Conservation (phyloP, 192 early-diverging fungal species). For the Lobosporangium transversale region DNA sequence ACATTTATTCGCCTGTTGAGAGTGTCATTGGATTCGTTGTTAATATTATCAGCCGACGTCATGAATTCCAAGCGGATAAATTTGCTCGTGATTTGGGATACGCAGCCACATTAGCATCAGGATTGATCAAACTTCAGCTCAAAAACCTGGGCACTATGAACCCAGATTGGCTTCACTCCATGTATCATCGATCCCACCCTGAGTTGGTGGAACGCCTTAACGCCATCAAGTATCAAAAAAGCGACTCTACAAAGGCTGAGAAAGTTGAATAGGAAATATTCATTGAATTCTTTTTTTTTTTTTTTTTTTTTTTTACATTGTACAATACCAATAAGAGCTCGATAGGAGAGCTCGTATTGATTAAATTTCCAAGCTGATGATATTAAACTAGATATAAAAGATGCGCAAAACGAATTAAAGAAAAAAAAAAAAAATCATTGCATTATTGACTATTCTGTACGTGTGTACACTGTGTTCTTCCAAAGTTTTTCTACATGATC, state of each 20-base stretch:
- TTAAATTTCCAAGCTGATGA: no score
- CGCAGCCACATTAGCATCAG: conserved; percentile 73
- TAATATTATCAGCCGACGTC: conserved; percentile 82
- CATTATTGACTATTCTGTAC: no score
- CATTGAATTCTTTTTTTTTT: neutral
- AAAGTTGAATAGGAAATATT: conserved; percentile 23
- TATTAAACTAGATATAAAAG: no score
- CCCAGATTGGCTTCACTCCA: conserved; percentile 86
- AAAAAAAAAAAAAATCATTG: no score
- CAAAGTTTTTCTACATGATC: no score
- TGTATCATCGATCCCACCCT: conserved; percentile 94
- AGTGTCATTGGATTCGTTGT: conserved; percentile 76
- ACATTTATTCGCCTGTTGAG: conserved; percentile 84
- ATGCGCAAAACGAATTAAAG: no score
- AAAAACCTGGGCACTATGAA: conserved; percentile 91
- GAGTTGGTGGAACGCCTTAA: conserved; percentile 88
- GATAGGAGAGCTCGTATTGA: no score
- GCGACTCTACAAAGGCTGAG: conserved; percentile 14
- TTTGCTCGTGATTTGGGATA: conserved; percentile 89
- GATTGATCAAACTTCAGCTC: conserved; percentile 88
- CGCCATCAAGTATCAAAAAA: conserved; percentile 47
- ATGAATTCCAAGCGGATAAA: conserved; percentile 95
- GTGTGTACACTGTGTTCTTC: no score
- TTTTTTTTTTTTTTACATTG: neutral
- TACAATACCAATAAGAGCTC: no score